phyloP scores from a whole-genome alignment of 306 rosid genomes.

The Mimosa pudica region DNA sequence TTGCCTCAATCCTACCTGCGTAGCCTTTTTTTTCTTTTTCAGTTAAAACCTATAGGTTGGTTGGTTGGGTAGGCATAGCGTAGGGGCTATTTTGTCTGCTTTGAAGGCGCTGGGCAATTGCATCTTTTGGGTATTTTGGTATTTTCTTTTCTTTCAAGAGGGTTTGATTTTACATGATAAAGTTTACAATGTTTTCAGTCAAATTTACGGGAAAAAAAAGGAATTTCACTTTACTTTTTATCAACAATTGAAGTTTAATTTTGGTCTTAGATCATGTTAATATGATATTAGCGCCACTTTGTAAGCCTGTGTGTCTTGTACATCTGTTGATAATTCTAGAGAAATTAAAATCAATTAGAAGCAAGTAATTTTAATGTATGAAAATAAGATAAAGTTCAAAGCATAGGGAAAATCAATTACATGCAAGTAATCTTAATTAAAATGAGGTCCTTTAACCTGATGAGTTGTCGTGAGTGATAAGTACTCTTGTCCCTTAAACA shows the following conservation, averaged over 20 bases:
- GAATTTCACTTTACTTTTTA: conserved; percentile 1
- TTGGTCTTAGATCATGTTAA: conserved; percentile 41
- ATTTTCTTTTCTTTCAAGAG: conserved; percentile 49
- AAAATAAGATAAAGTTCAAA: neutral
- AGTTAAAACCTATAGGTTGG: conserved; percentile 52
- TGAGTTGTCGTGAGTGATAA: no score
- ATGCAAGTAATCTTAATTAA: no score
- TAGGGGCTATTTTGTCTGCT: conserved; percentile 71
- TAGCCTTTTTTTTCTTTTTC: conserved; percentile 37
- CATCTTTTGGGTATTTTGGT: conserved; percentile 77
- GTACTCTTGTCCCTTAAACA: no score
- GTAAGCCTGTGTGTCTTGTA: neutral
- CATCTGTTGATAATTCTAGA: conserved; percentile 8
- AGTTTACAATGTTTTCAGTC: conserved; percentile 60
- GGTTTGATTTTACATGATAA: conserved; percentile 71
- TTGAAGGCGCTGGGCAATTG: conserved; percentile 65
- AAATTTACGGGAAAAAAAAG: conserved; percentile 55
- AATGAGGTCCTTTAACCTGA: no score
- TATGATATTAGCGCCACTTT: conserved; percentile 3
- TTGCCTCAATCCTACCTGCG: conserved; percentile 62
- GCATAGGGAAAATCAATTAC: no score
- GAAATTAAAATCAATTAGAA: neutral
- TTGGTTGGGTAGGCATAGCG: conserved; percentile 45
- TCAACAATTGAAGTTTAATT: conserved; percentile 36
- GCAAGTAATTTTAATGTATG: neutral